Conservation (phyloP, 208 protist genomes). For the Crithidia bombi region DNA sequence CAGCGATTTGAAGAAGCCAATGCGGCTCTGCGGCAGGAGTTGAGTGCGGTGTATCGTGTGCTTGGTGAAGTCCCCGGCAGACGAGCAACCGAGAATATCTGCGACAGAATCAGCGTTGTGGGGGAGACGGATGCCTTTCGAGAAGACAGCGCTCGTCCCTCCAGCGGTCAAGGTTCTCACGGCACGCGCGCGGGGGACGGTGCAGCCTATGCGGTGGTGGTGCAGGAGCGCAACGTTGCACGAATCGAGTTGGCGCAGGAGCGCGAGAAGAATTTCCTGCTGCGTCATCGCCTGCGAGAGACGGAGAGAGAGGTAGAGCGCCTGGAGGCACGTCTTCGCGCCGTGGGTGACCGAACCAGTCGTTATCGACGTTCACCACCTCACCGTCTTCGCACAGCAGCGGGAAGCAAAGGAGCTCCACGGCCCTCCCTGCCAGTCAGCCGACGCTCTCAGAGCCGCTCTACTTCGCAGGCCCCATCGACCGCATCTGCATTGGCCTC, state of each 20-base stretch:
- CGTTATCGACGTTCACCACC: neutral
- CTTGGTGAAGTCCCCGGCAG: neutral
- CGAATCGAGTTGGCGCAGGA: slow-evolving; percentile 39
- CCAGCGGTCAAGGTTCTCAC: too few species aligned
- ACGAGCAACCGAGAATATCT: neutral
- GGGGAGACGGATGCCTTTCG: neutral
- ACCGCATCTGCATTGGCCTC: neutral
- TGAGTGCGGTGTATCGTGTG: slow-evolving; percentile 20
- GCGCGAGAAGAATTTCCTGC: slow-evolving; percentile 38
- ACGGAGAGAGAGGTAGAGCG: slow-evolving; percentile 24
- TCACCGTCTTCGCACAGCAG: neutral
- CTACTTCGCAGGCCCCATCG: neutral
- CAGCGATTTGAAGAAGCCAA: slow-evolving; percentile 22
- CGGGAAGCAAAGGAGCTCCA: neutral
- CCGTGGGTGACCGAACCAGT: neutral
- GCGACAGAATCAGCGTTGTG: neutral
- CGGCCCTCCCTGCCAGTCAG: neutral
- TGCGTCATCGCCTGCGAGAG: slow-evolving; percentile 36
- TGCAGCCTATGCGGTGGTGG: slow-evolving; percentile 12
- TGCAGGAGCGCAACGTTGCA: slow-evolving; percentile 39
- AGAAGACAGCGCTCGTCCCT: too few species aligned
- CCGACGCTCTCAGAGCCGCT: slow-evolving; percentile 1
- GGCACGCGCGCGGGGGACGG: too few species aligned
- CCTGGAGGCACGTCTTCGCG: neutral
- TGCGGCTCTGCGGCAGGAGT: slow-evolving; percentile 13